Evolutionary conservation across 2,329 filamentous ascomycete species (phyloP).

Genomic region (Colletotrichum shisoi): DNA sequence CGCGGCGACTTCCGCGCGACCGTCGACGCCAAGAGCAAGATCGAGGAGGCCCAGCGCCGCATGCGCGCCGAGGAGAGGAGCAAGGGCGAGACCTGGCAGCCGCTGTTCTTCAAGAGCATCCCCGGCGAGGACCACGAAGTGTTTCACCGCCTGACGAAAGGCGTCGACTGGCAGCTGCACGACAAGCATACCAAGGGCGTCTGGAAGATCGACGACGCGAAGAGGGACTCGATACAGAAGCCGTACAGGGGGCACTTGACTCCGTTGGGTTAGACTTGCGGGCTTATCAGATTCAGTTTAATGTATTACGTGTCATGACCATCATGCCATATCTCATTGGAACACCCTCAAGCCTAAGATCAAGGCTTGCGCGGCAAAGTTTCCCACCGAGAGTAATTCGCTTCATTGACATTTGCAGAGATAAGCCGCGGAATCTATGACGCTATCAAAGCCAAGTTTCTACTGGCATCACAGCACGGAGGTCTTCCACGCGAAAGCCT

Average conservation of each 20-base stretch:
- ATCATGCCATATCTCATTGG: no score
- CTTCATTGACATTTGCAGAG: no score
- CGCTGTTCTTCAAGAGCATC: constrained; percentile 48
- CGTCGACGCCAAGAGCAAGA: constrained; percentile 74
- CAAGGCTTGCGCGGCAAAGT: no score
- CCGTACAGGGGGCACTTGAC: constrained; percentile 49
- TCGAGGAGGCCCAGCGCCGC: constrained; percentile 82
- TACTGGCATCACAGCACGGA: no score
- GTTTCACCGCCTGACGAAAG: constrained; percentile 47
- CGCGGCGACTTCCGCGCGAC: constrained; percentile 78
- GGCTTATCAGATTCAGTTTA: neutral
- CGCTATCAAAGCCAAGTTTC: no score
- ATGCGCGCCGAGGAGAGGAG: constrained; percentile 73
- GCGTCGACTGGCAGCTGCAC: constrained; percentile 45
- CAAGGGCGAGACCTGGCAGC: constrained; percentile 53
- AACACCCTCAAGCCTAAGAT: no score
- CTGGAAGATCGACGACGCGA: constrained; percentile 48
- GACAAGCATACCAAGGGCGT: constrained; percentile 52
- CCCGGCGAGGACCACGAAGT: constrained; percentile 44
- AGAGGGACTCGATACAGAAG: constrained; percentile 42
- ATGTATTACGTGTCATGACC: neutral
- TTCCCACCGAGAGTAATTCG: no score
- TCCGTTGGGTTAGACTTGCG: constrained; percentile 42
- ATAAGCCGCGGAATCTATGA: no score
- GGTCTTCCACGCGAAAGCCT: no score